Conservation (phyloP, 2,329 filamentous ascomycete species). For the Paramyrothecium sp. region DNA sequence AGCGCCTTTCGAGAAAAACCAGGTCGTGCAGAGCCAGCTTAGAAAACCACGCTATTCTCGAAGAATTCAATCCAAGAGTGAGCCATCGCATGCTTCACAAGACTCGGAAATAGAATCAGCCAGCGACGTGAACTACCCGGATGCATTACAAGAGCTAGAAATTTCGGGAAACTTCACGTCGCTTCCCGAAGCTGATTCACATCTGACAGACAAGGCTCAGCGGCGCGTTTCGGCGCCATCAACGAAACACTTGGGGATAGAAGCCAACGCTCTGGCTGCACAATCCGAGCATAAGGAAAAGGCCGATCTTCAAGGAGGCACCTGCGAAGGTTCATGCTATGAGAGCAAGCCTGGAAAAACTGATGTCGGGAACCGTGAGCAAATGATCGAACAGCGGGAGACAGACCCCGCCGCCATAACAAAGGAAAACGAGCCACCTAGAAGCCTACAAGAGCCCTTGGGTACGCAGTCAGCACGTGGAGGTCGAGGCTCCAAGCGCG, state of each 20-base stretch:
- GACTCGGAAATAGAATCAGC: conserved; percentile 11
- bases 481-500: conserved; percentile 21
- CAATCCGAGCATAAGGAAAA: no score
- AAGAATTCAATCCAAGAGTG: conserved; percentile 47
- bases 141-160: neutral
- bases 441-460: conserved; percentile 2
- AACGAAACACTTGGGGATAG: conserved; percentile 6
- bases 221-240: conserved; percentile 25
- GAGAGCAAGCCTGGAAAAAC: neutral
- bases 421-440: conserved; percentile 11
- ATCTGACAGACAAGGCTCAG: conserved; percentile 5
- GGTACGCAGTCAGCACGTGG: conserved; percentile 9
- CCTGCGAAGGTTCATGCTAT: neutral
- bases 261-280: neutral
- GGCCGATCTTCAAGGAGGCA: no score
- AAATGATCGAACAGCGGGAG: neutral
- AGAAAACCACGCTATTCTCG: conserved; percentile 39
- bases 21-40: conserved; percentile 15
- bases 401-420: neutral
- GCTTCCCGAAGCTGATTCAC: no score
- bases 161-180: neutral
- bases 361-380: neutral
- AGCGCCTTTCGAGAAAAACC: conserved; percentile 13
- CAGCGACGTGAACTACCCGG: neutral
- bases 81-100: conserved; percentile 30